Conservation (phyloP, 2,329 filamentous ascomycete genomes). For the Colletotrichum siamense region DNA sequence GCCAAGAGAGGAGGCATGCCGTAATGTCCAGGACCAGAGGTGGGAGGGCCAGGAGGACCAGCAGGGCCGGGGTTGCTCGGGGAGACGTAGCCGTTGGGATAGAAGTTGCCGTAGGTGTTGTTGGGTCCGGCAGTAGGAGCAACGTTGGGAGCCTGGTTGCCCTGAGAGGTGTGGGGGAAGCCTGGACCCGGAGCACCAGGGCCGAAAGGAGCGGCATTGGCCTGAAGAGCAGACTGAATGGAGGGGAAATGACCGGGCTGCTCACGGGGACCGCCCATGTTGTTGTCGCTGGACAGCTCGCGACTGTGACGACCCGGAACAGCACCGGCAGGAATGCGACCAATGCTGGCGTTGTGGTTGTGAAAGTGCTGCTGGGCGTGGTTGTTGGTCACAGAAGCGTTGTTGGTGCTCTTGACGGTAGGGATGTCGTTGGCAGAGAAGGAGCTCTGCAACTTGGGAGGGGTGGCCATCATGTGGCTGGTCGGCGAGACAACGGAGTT, state of each 20-base stretch:
- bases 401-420: slow-evolving; percentile 74
- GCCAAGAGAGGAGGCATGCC: slow-evolving; percentile 67
- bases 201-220: slow-evolving; percentile 80
- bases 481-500: slow-evolving; percentile 47
- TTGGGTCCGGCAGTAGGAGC: background rate
- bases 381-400: slow-evolving; percentile 50
- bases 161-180: slow-evolving; percentile 24
- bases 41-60: background rate
- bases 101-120: slow-evolving; percentile 13
- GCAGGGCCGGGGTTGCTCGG: slow-evolving; percentile 8
- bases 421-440: slow-evolving; percentile 91
- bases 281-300: slow-evolving; percentile 65
- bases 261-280: slow-evolving; percentile 45
- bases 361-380: slow-evolving; percentile 70
- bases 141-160: slow-evolving; percentile 27
- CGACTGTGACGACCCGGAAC: slow-evolving; percentile 74
- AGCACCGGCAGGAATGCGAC: slow-evolving; percentile 75
- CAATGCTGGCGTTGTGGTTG: slow-evolving; percentile 82
- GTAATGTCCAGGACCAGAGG: slow-evolving; percentile 27
- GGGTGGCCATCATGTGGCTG: slow-evolving; percentile 62
- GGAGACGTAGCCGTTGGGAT: slow-evolving; percentile 12
- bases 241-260: slow-evolving; percentile 58
- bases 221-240: slow-evolving; percentile 77
- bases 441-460: slow-evolving; percentile 82
- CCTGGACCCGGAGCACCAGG: slow-evolving; percentile 53